Base-by-base conservation (phyloP, 164 flowering plant genomes). In the Macadamia tetraphylla region DNA sequence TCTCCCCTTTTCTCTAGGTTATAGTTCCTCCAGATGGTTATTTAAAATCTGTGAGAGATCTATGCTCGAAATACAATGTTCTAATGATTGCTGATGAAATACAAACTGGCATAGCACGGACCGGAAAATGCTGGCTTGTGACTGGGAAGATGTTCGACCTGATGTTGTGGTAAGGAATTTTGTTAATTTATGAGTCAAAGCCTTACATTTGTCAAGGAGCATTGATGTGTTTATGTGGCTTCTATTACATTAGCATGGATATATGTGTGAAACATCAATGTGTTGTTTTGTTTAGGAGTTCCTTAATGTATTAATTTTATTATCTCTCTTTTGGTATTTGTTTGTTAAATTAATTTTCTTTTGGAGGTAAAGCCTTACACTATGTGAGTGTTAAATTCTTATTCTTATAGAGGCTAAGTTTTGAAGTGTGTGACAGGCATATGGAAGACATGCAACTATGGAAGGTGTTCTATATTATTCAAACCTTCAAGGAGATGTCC, bases 61-160 rank as follows among this genome's bases (percentile, higher is more conserved):
- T 92, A 60, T 95, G 99, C 85, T 76, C 96, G 13, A 87, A 88
- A 65, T 81, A 89, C 75, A 88, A 89, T 67, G 62, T 95, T 48
- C 69, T 95, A 65, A 92, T 95, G 98, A 91, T 95, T 69, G 99
- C 96, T 51, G 99, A 95, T 84, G 99, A 95, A 78, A 83, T 95
- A 78, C 99, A 95, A 83, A 86, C 86, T 73, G 99, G 99, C 62
- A 78, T 95, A 73, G 99, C 85, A 62, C 80, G 98, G 30, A 80
- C 96, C 58, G 98, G 99, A 67, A 91, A 81, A 69, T 92, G 87
- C 81, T 95, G 77, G 97, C 97, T 64, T 92, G 97, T 70, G 95
- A 95, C 53, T 95, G 99, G 99, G 99, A 92, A 79, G 83, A 82
- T 58, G 86, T 91, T 62, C 89, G 90, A 7, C 98, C 98, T 23